A percentile compares a stretch with the other conserved stretches of the same genome.
phyloP scores from a whole-genome alignment of 768 basidiomycete species.

The Lactifluus hygrophoroides region DNA sequence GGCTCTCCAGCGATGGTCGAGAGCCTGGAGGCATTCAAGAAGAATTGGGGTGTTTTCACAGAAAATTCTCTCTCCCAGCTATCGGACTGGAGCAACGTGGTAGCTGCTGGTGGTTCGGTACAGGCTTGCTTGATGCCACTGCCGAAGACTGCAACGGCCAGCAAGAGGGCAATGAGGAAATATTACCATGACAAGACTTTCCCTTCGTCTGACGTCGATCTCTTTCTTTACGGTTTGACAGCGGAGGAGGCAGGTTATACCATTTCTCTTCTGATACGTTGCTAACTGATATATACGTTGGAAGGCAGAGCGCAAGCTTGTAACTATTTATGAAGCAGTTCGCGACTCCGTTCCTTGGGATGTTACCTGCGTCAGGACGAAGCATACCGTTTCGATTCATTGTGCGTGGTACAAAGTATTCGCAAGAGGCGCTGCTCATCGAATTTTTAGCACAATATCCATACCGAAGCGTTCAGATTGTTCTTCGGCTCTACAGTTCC shows the following conservation, averaged over 20 bases:
- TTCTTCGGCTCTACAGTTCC: constrained; percentile 53
- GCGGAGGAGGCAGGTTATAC: constrained; percentile 36
- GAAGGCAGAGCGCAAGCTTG: constrained; percentile 52
- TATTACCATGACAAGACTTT: constrained; percentile 47
- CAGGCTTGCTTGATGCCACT: constrained; percentile 49
- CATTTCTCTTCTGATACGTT: neutral
- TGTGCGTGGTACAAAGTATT: constrained; percentile 29
- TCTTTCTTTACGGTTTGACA: constrained; percentile 54
- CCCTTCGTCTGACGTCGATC: constrained; percentile 54
- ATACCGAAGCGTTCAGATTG: constrained; percentile 57
- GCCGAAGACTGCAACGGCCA: constrained; percentile 38
- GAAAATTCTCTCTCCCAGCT: constrained; percentile 55
- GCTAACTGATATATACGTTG: neutral
- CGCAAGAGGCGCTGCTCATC: neutral
- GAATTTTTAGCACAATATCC: constrained; percentile 48
- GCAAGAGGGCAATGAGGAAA: constrained; percentile 50
- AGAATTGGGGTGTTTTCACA: constrained; percentile 55
- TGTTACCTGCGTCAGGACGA: constrained; percentile 56
- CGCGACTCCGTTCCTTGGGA: constrained; percentile 62
- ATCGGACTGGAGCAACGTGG: constrained; percentile 52
- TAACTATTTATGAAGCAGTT: constrained; percentile 52
- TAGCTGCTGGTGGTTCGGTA: constrained; percentile 54
- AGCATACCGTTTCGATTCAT: constrained; percentile 58
- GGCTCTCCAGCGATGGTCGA: constrained; percentile 42
- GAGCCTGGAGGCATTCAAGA: constrained; percentile 49